Percentiles rank a stretch among this genome's conserved stretches.
Conservation (phyloP, 805 yeast species). For the Wickerhamomyces xylosicus region DNA sequence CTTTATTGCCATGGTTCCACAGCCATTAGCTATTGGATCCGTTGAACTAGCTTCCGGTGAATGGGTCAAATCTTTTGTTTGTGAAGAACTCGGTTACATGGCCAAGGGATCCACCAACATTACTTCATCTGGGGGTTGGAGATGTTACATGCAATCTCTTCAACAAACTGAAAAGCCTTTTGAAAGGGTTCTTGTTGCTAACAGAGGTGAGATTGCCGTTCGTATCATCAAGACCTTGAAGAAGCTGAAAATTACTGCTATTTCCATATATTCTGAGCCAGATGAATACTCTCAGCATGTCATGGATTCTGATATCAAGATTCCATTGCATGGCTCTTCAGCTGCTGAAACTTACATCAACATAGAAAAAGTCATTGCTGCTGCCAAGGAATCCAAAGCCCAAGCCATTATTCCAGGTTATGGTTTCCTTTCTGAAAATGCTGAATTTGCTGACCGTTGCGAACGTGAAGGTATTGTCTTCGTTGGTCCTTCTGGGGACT, state of each 20-base stretch:
- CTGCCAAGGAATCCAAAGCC: slow-evolving; percentile 76
- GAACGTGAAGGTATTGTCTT: slow-evolving; percentile 74
- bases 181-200: slow-evolving; percentile 82
- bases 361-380: slow-evolving; percentile 74
- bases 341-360: slow-evolving; percentile 89
- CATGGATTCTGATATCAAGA: slow-evolving; percentile 67
- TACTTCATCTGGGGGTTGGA: slow-evolving; percentile 87
- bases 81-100: slow-evolving; percentile 82
- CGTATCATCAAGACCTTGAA: slow-evolving; percentile 84
- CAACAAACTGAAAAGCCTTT: slow-evolving; percentile 46
- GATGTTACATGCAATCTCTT: slow-evolving; percentile 39
- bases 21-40: slow-evolving; percentile 91
- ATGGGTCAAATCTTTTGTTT: slow-evolving; percentile 87
- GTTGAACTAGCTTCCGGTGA: slow-evolving; percentile 75
- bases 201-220: slow-evolving; percentile 97
- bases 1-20: slow-evolving; percentile 83
- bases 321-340: slow-evolving; percentile 68
- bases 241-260: slow-evolving; percentile 64
- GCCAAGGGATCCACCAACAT: slow-evolving; percentile 68
- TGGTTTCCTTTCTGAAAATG: slow-evolving; percentile 93
- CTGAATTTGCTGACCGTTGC: slow-evolving; percentile 89
- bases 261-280: slow-evolving; percentile 86
- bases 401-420: slow-evolving; percentile 98
- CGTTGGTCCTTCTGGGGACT: slow-evolving; percentile 95
- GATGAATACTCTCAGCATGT: slow-evolving; percentile 89